Base-by-base conservation (phyloP, 2,329 filamentous ascomycete genomes). In the Colletotrichum gloeosporioides region DNA sequence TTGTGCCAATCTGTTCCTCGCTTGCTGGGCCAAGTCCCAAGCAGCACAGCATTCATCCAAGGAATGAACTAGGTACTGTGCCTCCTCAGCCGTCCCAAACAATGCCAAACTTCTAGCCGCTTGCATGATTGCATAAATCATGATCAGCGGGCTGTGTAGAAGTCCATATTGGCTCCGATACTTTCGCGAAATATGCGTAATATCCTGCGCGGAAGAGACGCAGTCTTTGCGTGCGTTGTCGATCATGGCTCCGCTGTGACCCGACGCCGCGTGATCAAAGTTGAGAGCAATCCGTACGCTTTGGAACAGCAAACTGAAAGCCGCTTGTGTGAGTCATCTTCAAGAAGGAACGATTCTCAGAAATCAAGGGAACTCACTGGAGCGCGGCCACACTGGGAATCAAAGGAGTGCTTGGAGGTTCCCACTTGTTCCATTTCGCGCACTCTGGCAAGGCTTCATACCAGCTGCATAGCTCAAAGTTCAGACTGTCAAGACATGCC, bases 281-380 rank as follows among this genome's bases (percentile, higher is more conserved):
- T 82, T 80, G 4, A 82, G 74, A 4, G 78, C 77, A 25, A 81
- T 81, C 1, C 80, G 80, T 8, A 78, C 77, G 32, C 79, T 81
- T 59, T 81, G 73, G n/a, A 79, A 81, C 2, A 81, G 55, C 2
- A 81, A 63, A 9, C 59, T 74, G 10, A 13, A 13, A 25, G 44
- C 44, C n/a, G 16, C 12, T 22, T 22, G 3, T 2, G 31, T 25
- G 9, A 31, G 44, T n/a, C n/a, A n/a, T n/a, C n/a, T n/a, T n/a
- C n/a, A n/a, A n/a, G n/a, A n/a, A n/a, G n/a, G n/a, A n/a, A n/a
- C n/a, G n/a, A n/a, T n/a, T n/a, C n/a, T n/a, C n/a, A n/a, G n/a
- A n/a, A n/a, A n/a, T n/a, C 15, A 22, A 9, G 18, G 4, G 2
- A 22, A 57, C 79, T 64, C 62, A 81, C 79, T 80, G 79, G 32